Evolutionary conservation across 345 rosid species (phyloP), one percentile per base, ranked within the genome.

Genomic region (Eucalyptus caleyi): DNA sequence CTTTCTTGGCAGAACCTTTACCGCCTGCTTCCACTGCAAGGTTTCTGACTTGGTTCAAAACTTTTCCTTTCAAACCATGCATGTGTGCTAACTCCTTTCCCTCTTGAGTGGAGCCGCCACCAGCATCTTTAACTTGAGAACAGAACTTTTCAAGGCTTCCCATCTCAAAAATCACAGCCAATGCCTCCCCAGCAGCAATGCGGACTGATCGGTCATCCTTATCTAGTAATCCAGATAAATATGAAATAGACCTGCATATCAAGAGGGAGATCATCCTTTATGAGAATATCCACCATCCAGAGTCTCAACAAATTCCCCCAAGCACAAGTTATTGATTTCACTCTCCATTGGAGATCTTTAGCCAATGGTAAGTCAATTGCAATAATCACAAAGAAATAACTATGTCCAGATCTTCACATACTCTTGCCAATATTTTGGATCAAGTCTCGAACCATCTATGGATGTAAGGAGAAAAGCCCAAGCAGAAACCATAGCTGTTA

Each of bases 401-500:
- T 44, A 65, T 69, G 54, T 26, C 89, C 23, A 77, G 85, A 77
- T 37, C 85, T 77, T 77, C 85, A 77, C 85, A 94, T 89, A 98
- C 99, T 96, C 96, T 91, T 90, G 99, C 97, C 97, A 96, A 87
- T 93, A 88, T 94, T 96, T 98, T 86, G 97, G 92, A 90, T 94
- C 92, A 59, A 95, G 94, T 4, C 88, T 91, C 94, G 94, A 92
- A 54, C 90, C 93, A 50, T 94, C 93, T 92, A 95, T 86, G 67
- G 97, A 93, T 88, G 99, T 95, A 87, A 97, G 93, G 90, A 98
- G 97, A 94, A 97, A 97, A 86, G 99, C 93, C 99, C 99, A 98
- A 80, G 98, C 94, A 91, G 99, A 96, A 88, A 96, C 98, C 91
- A 93, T 93, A 50, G 99, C 93, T 80, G 97, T 87, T 93, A 95